Evolutionary conservation across 2,329 filamentous ascomycete species (phyloP).

Genomic region (Paramyrothecium sp.): DNA sequence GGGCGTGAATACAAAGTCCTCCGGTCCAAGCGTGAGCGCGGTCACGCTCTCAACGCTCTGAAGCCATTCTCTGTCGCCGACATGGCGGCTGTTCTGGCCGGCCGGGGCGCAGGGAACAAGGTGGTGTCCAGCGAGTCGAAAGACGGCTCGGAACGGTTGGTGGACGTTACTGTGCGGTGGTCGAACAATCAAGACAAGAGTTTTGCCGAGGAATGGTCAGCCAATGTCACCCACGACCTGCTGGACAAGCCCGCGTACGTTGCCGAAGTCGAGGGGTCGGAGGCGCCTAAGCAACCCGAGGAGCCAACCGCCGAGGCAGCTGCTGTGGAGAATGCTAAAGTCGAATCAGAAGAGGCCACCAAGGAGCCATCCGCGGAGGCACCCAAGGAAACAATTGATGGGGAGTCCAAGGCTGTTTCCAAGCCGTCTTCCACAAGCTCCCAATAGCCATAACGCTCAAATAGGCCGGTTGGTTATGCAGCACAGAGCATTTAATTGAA

Average conservation of each 20-base stretch:
- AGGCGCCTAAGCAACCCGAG: conserved; percentile 9
- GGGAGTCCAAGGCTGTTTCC: background rate
- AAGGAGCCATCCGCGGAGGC: background rate
- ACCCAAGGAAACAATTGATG: background rate
- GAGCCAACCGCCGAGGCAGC: conserved; percentile 5
- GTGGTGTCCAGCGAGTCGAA: conserved; percentile 28
- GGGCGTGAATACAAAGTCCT: conserved; percentile 29
- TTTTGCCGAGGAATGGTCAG: conserved; percentile 47
- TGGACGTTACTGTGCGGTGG: conserved; percentile 50
- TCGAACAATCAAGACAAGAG: conserved; percentile 43
- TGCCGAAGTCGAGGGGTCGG: conserved; percentile 1
- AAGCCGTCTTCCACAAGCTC: background rate
- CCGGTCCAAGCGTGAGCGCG: conserved; percentile 43
- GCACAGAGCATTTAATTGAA: background rate
- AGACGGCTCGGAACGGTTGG: conserved; percentile 13
- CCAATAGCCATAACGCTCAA: too few relatives aligned
- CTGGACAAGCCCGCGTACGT: conserved; percentile 27
- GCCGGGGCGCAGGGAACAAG: conserved; percentile 49
- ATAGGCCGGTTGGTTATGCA: background rate
- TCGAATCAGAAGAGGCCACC: background rate
- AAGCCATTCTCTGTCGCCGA: conserved; percentile 62
- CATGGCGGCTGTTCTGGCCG: conserved; percentile 56
- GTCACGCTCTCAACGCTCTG: conserved; percentile 55
- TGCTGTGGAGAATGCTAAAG: conserved; percentile 1
- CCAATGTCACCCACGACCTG: conserved; percentile 51